Percentiles rank a stretch among this genome's conserved stretches.
phyloP scores from a whole-genome alignment of 83 land plant species.

The Larix sibirica region DNA sequence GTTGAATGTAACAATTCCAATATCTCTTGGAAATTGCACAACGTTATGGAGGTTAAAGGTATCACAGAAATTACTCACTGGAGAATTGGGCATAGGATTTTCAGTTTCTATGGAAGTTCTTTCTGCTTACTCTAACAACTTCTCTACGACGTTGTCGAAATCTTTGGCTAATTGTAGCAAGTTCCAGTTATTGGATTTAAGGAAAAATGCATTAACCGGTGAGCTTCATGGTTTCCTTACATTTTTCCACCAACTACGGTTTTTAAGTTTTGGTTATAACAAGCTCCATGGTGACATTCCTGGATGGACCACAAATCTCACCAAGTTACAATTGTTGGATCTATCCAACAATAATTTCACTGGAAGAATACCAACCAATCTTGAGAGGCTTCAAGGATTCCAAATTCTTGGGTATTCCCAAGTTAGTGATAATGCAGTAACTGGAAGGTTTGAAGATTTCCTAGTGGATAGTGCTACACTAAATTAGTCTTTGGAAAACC shows the following conservation, averaged over 20 bases:
- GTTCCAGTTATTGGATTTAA: constrained; percentile 34
- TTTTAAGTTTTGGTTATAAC: not conserved
- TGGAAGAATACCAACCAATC: not conserved
- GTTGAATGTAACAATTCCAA: no score
- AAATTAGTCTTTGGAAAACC: no score
- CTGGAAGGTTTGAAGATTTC: no score
- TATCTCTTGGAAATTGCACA: no score
- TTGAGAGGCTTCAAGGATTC: constrained; percentile 28
- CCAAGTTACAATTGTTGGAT: not conserved
- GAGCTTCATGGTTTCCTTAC: constrained; percentile 18
- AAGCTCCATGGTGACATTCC: not conserved
- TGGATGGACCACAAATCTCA: not conserved
- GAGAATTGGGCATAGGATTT: not conserved
- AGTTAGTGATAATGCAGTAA: no score
- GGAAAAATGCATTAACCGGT: constrained; percentile 50
- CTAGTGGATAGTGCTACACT: no score
- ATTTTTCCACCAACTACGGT: not conserved
- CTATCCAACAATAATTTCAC: not conserved
- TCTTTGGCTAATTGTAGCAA: constrained; percentile 32
- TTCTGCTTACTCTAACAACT: not conserved
- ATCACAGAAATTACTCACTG: no score
- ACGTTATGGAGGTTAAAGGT: no score
- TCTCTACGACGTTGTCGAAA: not conserved
- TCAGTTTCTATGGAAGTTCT: not conserved
- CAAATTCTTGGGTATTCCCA: not conserved